Conservation (phyloP, 2,329 filamentous ascomycete species). For the Proliferodiscus dingleyae region DNA sequence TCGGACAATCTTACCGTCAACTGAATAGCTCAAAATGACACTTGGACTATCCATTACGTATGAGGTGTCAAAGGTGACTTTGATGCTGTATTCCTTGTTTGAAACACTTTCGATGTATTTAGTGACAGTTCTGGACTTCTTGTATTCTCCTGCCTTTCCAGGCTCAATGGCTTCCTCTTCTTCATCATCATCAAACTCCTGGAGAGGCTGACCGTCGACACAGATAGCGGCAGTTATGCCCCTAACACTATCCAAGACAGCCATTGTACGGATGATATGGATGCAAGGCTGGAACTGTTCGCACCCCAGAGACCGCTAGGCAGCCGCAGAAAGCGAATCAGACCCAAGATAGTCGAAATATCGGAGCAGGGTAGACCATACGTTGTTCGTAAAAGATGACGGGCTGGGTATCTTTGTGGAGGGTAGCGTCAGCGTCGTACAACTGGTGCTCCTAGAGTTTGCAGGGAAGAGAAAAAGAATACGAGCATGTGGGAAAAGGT, state of each 20-base stretch:
- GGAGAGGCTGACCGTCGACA: constrained; percentile 1
- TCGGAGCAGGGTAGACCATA: too few species aligned
- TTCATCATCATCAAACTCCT: constrained; percentile 5
- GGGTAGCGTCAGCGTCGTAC: too few species aligned
- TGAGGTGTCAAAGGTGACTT: neutral
- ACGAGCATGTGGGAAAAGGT: too few species aligned
- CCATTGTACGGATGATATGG: neutral
- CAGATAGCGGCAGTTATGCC: neutral
- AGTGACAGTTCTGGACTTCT: neutral
- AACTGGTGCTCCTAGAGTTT: too few species aligned
- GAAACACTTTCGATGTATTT: constrained; percentile 1
- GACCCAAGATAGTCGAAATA: too few species aligned
- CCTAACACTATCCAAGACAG: neutral
- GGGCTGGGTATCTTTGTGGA: too few species aligned
- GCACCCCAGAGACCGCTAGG: too few species aligned
- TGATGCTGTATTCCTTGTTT: neutral
- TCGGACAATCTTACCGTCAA: neutral
- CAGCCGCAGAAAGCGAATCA: too few species aligned
- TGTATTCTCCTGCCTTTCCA: neutral
- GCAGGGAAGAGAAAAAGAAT: too few species aligned
- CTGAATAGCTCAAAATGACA: neutral
- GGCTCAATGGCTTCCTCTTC: neutral
- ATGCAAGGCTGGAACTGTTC: too few species aligned
- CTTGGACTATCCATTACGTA: neutral
- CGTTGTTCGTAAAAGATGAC: too few species aligned